Base-by-base conservation (phyloP, 1,139 yeast species). In the Arxiozyma heterogenica region DNA sequence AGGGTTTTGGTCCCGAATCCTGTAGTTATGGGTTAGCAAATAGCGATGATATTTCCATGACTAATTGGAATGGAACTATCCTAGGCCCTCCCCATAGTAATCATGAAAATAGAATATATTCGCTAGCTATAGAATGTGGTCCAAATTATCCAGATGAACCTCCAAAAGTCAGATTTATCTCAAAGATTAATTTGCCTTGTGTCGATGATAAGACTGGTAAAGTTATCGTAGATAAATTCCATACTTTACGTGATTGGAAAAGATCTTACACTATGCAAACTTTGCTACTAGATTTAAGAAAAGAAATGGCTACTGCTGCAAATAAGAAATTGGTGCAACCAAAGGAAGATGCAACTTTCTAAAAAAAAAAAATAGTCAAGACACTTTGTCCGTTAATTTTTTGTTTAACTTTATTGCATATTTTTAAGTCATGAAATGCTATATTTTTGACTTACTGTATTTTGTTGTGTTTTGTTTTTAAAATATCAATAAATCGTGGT, bases 81-180 rank as follows among this genome's bases (percentile, higher is more conserved):
- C 76, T 93, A 60, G 99, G 98, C 0, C 98, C 98, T 4, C 98
- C 98, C 41, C 97, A 91, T 64, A 84, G 95, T 50, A 80, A 81
- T 34, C 97, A 91, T 68, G 98, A 93, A 70, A 94, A 93, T 71
- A 79, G 98, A 64, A 94, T 93, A 59, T 93, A 93, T 71, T 84
- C 90, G 34, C 75, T 93, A 55, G 82, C 81, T 53, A 82, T 93
- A 53, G 82, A 81, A 58, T 93, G 98, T 68, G 97, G 91, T 34
- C 83, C 82, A 17, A 74, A 78, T 20, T 94, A 94, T 68, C 99
- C 99, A 0, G 95, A 87, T 57, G 71, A 78, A 61, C 97, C 98
- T 1, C 98, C 98, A 18, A 70, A 71, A 45, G 93, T 93, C 44
- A 78, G 75, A 59, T 94, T 94, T 66, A 74, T 86, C 21, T 84